Base-by-base conservation (phyloP, 106 monocot species). In the Agapanthus africanus region DNA sequence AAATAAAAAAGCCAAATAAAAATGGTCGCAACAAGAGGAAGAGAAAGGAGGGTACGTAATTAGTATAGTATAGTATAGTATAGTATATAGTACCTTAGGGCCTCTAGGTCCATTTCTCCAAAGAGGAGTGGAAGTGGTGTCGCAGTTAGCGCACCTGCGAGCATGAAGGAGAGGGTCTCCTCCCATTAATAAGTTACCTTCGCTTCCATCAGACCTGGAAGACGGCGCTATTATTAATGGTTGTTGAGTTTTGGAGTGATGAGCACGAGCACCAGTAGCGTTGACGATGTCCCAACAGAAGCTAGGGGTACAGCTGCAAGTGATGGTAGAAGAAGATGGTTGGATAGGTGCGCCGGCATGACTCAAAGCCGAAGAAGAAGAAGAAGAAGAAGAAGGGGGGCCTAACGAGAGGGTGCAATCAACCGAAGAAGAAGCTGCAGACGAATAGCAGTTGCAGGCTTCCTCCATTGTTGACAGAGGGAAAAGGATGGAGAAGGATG, bases 31-130 rank as follows among this genome's bases (percentile, higher is more conserved):
- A 33, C 10, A 46, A 2, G 1, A 11, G 70, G 39, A 16, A 4
- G 35, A 35, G 4, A 27, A 36, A 3, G 18, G 9, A 4, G 37
- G 26, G 63, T 60, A 49, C 14, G 11, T 65, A 34, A 19, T 10
- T 38, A 15, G 30, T 6, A 11, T 9, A 44, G 19, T 8, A 41
- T 54, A n/a, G n/a, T n/a, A n/a, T n/a, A n/a, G n/a, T n/a, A n/a
- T n/a, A n/a, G n/a, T n/a, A n/a, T n/a, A n/a, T n/a, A n/a, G 23
- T 70, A 93, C 97, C 97, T 99, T 99, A 16, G 97, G 97, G 19
- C 97, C 97, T 3, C 89, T 77, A 14, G 97, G 97, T 6, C 97
- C 97, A 38, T 99, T 99, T 49, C 97, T 54, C 97, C 97, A 99
- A 30, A 99, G 85, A 7, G 97, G 97, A 4, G 97, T 99, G 30